These are phyloP conservation scores for Ophiocordyceps camponoti-floridani DNA, from an alignment of 2,329 filamentous ascomycete species.

Conservation along the genomic window DNA sequence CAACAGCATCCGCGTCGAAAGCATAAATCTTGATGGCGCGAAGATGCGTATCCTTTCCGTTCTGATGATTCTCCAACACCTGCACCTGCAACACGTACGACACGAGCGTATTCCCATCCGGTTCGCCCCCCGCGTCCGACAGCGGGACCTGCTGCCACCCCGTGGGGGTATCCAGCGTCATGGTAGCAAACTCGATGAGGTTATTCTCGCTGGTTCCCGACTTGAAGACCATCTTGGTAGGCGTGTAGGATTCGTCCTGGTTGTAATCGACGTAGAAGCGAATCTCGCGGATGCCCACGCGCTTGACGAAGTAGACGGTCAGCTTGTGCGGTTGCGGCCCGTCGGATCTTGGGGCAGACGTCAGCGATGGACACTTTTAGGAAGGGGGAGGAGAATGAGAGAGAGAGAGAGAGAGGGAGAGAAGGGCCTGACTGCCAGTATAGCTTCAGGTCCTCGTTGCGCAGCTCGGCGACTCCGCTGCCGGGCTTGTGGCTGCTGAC, in stretches of 20 bases:
- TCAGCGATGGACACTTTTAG: too few species aligned
- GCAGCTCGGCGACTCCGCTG: constrained; percentile 58
- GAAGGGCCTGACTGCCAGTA: constrained; percentile 59
- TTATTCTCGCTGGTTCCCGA: constrained; percentile 87
- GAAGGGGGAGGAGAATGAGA: background rate
- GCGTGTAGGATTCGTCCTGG: constrained; percentile 90
- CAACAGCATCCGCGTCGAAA: constrained; percentile 28
- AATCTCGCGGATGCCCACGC: constrained; percentile 60
- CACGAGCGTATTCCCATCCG: constrained; percentile 56
- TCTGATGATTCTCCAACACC: constrained; percentile 93
- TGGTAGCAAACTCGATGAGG: constrained; percentile 69
- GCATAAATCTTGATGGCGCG: constrained; percentile 77
- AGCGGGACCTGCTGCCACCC: constrained; percentile 82
- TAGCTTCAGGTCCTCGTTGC: constrained; percentile 51
- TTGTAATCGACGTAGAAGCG: constrained; percentile 83
- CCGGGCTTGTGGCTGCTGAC: constrained; percentile 70
- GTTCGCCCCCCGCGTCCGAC: constrained; percentile 33
- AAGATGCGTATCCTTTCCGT: constrained; percentile 97
- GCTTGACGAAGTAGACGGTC: constrained; percentile 73
- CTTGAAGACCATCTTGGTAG: constrained; percentile 75
- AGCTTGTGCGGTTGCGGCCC: constrained; percentile 69
- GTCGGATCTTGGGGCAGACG: constrained; percentile 52
- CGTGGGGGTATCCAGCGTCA: constrained; percentile 59
- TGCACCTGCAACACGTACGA: constrained; percentile 83
- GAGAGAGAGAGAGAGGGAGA: background rate